These are phyloP conservation scores for Ceratobasidium sp. DNA, from an alignment of 1,284 basidiomycete species.

Conservation along the genomic window DNA sequence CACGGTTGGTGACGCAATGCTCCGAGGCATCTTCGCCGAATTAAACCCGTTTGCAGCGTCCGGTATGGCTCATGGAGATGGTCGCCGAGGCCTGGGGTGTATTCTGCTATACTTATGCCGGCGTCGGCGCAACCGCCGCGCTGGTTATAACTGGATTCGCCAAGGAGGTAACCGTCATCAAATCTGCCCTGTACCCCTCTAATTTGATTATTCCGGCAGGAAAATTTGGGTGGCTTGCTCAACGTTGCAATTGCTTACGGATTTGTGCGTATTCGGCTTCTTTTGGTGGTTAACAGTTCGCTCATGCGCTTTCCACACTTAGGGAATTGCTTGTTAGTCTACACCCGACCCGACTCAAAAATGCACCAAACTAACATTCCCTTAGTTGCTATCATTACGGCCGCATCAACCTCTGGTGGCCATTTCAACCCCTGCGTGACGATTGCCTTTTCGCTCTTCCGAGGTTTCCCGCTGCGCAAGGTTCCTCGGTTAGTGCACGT, in stretches of 20 bases:
- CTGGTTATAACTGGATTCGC: slow-evolving; percentile 65
- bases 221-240: slow-evolving; percentile 54
- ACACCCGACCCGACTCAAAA: not conserved
- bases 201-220: slow-evolving; percentile 4
- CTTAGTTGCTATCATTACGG: slow-evolving; percentile 41
- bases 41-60: slow-evolving; percentile 51
- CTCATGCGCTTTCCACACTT: not conserved
- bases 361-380: not conserved
- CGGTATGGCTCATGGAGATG: slow-evolving; percentile 51
- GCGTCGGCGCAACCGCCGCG: slow-evolving; percentile 68
- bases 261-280: slow-evolving; percentile 43
- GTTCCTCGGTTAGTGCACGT: slow-evolving; percentile 53
- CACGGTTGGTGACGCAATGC: slow-evolving; percentile 63
- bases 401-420: slow-evolving; percentile 66
- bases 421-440: slow-evolving; percentile 74
- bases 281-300: not conserved
- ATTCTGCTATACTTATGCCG: slow-evolving; percentile 66
- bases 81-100: slow-evolving; percentile 55
- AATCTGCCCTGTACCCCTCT: slow-evolving; percentile 21
- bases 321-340: slow-evolving; percentile 41
- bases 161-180: slow-evolving; percentile 52
- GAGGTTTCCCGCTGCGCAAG: slow-evolving; percentile 66
- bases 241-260: slow-evolving; percentile 73
- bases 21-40: not conserved
- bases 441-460: slow-evolving; percentile 64